Evolutionary conservation across 257 asterid species (phyloP), one percentile per base, ranked within the genome.

Genomic region (Nicotiana tomentosiformis): DNA sequence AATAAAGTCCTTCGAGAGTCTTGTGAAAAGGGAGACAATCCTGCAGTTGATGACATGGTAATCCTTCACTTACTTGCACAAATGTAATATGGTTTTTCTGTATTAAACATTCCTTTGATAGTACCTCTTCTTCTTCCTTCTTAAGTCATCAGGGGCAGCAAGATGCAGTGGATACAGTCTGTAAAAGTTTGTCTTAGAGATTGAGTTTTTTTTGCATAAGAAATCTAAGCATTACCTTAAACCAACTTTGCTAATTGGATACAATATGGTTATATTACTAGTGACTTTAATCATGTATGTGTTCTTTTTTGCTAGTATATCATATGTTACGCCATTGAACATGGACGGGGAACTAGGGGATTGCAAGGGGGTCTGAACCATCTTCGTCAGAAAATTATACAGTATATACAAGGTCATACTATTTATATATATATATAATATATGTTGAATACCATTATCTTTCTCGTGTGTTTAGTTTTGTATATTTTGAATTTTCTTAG

Each of bases 1-100:
- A 94, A 96, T 57, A 94, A 79, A 84, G 82, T 88, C 81, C 98
- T 96, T 9, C 86, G 99, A 82, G 98, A 96, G 76, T 88, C 90
- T 84, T 93, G 97, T 35, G 96, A 90, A 8, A 93, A 93, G 90
- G 94, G 97, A 58, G 90, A 83, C 61, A 87, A 89, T 79, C 97
- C 93, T 77, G 97, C 90, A 14, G 98, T 93, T 80, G 99, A 96
- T 85, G 99, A 93, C 90, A 89, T 96, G 97, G 99, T 93, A 90
- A 16, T 23, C 20, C 30, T 68, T 9, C 55, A 37, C 56, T 17
- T 68, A 37, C 30, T 18, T 18, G 53, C 37, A 20, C 26, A 68
- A 43, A 10, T 9, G 55, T 35, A n/a, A 5, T 35, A 35, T 68
- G 30, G 32, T 37, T 68, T 68, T 68, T 55, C 37, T 62, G 18